Conservation (phyloP, 2,329 filamentous ascomycete genomes). For the Colletotrichum melonis region DNA sequence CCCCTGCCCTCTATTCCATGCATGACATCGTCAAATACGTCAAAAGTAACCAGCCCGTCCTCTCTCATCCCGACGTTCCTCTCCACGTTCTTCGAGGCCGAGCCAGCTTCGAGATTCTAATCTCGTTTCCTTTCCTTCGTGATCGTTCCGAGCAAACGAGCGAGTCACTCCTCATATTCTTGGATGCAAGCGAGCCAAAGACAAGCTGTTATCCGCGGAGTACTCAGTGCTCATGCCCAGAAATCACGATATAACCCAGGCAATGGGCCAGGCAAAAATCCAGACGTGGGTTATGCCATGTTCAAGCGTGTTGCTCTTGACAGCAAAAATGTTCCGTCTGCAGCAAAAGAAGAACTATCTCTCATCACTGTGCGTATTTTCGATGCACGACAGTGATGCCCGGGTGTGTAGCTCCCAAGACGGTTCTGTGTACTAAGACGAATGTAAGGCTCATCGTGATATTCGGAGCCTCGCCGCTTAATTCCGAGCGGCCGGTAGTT, state of each 20-base stretch:
- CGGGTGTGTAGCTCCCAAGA: not conserved
- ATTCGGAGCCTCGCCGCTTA: not conserved
- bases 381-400: not conserved
- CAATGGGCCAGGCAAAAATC: not conserved
- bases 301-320: not conserved
- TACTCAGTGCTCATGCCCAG: slow-evolving; percentile 1
- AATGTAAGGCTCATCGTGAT: not conserved
- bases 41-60: slow-evolving; percentile 7
- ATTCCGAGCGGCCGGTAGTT: not conserved
- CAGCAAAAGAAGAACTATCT: slow-evolving; percentile 10
- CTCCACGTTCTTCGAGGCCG: not conserved
- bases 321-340: not conserved
- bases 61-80: not conserved
- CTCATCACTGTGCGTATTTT: slow-evolving; percentile 6
- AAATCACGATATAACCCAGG: not conserved
- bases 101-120: not conserved
- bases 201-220: not conserved
- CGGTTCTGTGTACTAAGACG: slow-evolving; percentile 11
- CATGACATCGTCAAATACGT: slow-evolving; percentile 27
- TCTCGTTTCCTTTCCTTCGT: not conserved
- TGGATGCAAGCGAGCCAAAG: not conserved
- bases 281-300: not conserved
- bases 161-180: not conserved
- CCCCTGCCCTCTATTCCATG: slow-evolving; percentile 22
- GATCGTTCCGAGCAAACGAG: slow-evolving; percentile 11